Evolutionary conservation across 768 basidiomycete species (phyloP).

Genomic region (Collybia sordida): DNA sequence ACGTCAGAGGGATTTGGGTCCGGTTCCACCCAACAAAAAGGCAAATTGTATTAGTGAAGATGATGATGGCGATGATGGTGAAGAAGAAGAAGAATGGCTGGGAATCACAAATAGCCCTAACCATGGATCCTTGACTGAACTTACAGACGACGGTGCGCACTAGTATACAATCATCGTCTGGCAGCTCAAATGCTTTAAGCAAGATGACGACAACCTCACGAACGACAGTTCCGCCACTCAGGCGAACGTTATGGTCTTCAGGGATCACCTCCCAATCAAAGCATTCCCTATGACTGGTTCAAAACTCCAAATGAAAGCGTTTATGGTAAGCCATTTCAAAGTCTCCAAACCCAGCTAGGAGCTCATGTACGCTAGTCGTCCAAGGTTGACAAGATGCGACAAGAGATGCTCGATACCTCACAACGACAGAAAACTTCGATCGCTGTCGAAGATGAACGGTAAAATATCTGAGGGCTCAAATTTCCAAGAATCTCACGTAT

Average conservation of each 20-base stretch:
- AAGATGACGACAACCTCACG: conserved; percentile 45
- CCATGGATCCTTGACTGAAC: conserved; percentile 10
- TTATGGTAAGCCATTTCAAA: conserved; percentile 58
- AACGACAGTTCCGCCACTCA: conserved; percentile 26
- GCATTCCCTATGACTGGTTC: conserved; percentile 17
- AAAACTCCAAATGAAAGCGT: conserved; percentile 58
- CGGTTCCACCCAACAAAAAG: background rate
- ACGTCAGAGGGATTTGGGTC: conserved; percentile 17
- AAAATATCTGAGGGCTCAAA: conserved; percentile 4
- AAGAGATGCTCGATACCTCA: conserved; percentile 23
- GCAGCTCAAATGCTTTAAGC: conserved; percentile 32
- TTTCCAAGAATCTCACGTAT: background rate
- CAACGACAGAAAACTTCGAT: conserved; percentile 25
- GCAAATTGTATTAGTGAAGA: background rate
- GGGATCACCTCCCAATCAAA: conserved; percentile 22
- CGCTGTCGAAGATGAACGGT: conserved; percentile 62
- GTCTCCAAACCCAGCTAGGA: background rate
- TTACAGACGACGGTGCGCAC: conserved; percentile 14
- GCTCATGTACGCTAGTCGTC: conserved; percentile 56
- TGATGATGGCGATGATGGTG: conserved; percentile 12
- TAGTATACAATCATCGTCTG: background rate
- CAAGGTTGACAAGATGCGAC: conserved; percentile 62
- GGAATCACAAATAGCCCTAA: conserved; percentile 27
- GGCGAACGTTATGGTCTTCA: conserved; percentile 60
- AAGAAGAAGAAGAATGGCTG: conserved; percentile 37